phyloP scores from a whole-genome alignment of 495 filamentous ascomycete genomes.

The Hyaloscypha bicolor region DNA sequence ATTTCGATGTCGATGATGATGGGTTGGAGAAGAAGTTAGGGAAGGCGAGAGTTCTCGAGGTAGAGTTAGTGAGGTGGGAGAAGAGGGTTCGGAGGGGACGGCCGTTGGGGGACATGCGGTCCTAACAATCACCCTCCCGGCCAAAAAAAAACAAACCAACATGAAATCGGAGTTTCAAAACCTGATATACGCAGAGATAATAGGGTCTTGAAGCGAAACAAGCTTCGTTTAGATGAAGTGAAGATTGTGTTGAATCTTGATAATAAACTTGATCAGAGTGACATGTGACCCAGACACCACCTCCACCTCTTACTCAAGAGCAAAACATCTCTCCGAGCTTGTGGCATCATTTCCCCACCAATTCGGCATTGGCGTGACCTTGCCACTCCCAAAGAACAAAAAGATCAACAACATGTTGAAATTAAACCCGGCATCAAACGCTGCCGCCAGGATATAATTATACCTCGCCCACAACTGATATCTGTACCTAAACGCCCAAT shows the following conservation, averaged over 20 bases:
- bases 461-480: conserved; percentile 60
- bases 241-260: too few relatives aligned
- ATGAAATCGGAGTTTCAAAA: too few relatives aligned
- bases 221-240: too few relatives aligned
- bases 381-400: conserved; percentile 55
- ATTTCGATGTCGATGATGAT: conserved; percentile 48
- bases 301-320: conserved; percentile 22
- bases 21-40: conserved; percentile 42
- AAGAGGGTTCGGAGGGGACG: conserved; percentile 40
- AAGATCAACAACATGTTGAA: conserved; percentile 59
- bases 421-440: conserved; percentile 61
- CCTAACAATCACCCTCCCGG: too few relatives aligned
- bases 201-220: too few relatives aligned
- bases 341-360: conserved; percentile 58
- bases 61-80: conserved; percentile 43
- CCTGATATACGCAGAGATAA: too few relatives aligned
- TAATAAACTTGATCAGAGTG: too few relatives aligned
- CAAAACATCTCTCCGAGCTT: conserved; percentile 43
- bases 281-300: too few relatives aligned
- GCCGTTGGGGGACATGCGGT: conserved; percentile 23
- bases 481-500: conserved; percentile 49
- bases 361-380: conserved; percentile 54
- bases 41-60: conserved; percentile 38
- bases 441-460: conserved; percentile 57
- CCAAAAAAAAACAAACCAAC: too few relatives aligned